A percentile compares a stretch with the other conserved stretches of the same genome.
Evolutionary conservation across 306 rosid genomes (phyloP).

Genomic region (Dicorynia guianensis): DNA sequence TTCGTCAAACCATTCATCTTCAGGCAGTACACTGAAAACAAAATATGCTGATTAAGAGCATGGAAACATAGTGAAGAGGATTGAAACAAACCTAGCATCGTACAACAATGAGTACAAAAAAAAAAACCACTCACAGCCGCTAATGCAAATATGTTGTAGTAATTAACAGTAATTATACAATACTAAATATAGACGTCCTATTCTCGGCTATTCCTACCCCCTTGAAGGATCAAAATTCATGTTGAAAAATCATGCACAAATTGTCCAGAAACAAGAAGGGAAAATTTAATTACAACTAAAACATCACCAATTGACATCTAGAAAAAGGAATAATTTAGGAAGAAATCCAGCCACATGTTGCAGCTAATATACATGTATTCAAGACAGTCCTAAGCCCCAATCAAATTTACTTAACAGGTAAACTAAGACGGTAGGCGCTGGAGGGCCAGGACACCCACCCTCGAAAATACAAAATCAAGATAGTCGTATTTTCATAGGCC

Average conservation of each 20-base stretch:
- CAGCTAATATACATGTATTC: no score
- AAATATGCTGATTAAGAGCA: background rate
- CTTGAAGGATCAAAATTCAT: background rate
- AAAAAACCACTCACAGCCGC: background rate
- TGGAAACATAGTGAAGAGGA: background rate
- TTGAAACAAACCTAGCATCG: background rate
- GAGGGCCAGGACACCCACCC: background rate
- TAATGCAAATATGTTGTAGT: background rate
- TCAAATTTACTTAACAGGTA: no score
- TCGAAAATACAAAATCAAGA: background rate
- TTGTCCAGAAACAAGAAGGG: background rate
- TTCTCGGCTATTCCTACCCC: background rate
- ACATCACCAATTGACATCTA: no score
- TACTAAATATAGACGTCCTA: background rate
- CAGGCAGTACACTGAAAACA: conserved; percentile 76
- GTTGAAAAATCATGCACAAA: background rate
- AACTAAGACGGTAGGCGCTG: no score
- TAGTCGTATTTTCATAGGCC: background rate
- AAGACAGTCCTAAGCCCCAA: no score
- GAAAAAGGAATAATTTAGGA: no score
- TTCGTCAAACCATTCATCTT: conserved; percentile 94
- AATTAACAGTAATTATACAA: background rate
- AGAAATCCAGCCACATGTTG: no score
- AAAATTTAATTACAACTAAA: background rate
- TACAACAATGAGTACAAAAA: background rate